Percentiles rank a stretch among this genome's conserved stretches.
Conservation (phyloP, 768 basidiomycete genomes). For the Filobasidium wieringae region DNA sequence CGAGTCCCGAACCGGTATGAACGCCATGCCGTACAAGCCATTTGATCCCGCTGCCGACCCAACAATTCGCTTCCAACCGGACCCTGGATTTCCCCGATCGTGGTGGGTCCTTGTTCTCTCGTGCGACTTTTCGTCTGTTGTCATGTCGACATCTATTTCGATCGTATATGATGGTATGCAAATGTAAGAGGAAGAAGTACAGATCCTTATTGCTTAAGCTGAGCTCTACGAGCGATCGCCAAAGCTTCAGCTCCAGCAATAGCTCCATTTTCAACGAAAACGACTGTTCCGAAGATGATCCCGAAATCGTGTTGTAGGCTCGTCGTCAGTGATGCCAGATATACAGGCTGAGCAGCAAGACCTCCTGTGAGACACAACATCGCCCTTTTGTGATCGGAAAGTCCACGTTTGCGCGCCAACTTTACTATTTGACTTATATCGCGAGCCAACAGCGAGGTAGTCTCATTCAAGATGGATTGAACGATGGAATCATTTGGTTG, state of each 20-base stretch:
- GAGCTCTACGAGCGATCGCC: no score
- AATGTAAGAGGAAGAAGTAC: no score
- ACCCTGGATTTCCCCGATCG: no score
- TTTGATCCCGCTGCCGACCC: no score
- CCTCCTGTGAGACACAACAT: background rate
- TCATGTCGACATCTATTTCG: no score
- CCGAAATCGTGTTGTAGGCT: background rate
- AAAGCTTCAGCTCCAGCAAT: background rate
- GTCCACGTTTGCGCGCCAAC: background rate
- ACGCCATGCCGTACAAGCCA: no score
- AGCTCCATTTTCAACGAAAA: background rate
- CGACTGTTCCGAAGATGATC: background rate
- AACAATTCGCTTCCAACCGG: no score
- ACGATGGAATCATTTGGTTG: background rate
- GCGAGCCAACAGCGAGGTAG: background rate
- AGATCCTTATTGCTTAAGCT: no score
- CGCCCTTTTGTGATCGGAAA: background rate
- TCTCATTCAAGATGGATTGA: background rate
- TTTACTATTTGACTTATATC: background rate
- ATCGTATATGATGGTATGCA: no score
- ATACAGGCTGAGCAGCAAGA: background rate
- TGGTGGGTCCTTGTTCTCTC: no score
- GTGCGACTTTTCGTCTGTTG: no score
- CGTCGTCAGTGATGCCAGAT: background rate
- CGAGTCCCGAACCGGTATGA: no score